phyloP scores from a whole-genome alignment of 768 basidiomycete genomes.

The Hortiboletus flavorubellus region DNA sequence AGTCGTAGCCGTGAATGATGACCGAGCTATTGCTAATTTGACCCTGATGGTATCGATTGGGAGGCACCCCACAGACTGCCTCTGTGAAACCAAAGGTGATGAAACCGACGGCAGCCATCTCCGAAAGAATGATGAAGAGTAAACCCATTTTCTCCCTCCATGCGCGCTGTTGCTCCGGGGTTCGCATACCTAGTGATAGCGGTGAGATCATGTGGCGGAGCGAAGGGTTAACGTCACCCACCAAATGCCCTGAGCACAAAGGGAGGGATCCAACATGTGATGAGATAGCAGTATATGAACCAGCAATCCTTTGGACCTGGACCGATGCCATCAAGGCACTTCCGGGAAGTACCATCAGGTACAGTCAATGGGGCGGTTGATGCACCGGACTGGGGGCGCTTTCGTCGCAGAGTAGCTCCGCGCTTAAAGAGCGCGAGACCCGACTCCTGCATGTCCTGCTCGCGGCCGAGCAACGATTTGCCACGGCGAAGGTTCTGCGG shows the following conservation, averaged over 20 bases:
- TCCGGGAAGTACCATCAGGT: constrained; percentile 36
- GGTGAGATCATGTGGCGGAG: constrained; percentile 6
- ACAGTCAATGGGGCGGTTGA: constrained; percentile 39
- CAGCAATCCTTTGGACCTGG: constrained; percentile 91
- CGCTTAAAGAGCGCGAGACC: constrained; percentile 92
- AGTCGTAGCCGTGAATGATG: constrained; percentile 92
- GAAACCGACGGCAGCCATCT: constrained; percentile 96
- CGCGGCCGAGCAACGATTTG: constrained; percentile 83
- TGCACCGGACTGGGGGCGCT: constrained; percentile 44
- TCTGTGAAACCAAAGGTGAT: constrained; percentile 98
- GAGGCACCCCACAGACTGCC: constrained; percentile 85
- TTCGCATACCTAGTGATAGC: constrained; percentile 64
- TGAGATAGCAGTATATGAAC: constrained; percentile 90
- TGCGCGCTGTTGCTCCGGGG: constrained; percentile 90
- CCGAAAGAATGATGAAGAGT: constrained; percentile 67
- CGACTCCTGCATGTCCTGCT: constrained; percentile 88
- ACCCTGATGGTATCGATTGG: constrained; percentile 80
- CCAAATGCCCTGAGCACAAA: constrained; percentile 76
- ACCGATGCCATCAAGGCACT: constrained; percentile 67
- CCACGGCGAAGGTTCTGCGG: constrained; percentile 74
- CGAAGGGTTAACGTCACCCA: constrained; percentile 37
- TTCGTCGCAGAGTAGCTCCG: constrained; percentile 74
- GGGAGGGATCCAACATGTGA: constrained; percentile 82
- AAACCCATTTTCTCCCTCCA: constrained; percentile 99
- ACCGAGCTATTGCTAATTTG: constrained; percentile 74